Base-by-base conservation (phyloP, 176 grass and related monocot genomes). In the Phoenix dactylifera region DNA sequence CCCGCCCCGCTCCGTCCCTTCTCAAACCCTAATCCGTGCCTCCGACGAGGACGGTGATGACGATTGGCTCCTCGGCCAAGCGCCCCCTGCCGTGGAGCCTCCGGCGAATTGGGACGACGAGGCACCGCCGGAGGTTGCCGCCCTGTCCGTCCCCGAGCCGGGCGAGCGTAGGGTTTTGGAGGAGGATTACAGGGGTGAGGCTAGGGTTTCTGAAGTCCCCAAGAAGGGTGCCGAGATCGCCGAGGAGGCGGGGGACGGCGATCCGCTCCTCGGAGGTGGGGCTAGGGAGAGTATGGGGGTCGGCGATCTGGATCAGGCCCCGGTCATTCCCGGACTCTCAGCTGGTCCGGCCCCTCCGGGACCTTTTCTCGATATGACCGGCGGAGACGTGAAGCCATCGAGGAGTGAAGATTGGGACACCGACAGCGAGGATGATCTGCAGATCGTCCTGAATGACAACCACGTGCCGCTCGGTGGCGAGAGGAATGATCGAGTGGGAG, bases 351-450 rank as follows among this genome's bases (percentile, higher is more conserved):
- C 26, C 15, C 19, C 59, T 54, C 52, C 50, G 18, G 50, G 26
- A 22, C 26, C 44, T 51, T n/a, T 49, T 63, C 26, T 55, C 26
- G 25, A 28, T 52, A 56, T 22, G 25, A 57, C 22, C 10, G 52
- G 26, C 2, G 26, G 52, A 5, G 50, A 55, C 12, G 4, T n/a
- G 49, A 79, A 50, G 2, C 61, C 79, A 15, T 52, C 56, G 5
- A 84, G 72, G 49, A 93, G 73, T 67, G 94, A 97, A 4, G 84
- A 93, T 3, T 98, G 76, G 84, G 87, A 97, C 50, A 93, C 84
- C 48, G 94, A 98, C 24, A 98, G 94, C 59, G 94, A 98, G 50
- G 94, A 98, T 58, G 94, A 98, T 76, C 75, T 98, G 50, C 76
- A 86, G 79, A 98, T 98, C 64, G 88, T 98, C 59, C 84, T 98